Base-by-base conservation (phyloP, 1,284 basidiomycete species). In the Marasmius oreades region DNA sequence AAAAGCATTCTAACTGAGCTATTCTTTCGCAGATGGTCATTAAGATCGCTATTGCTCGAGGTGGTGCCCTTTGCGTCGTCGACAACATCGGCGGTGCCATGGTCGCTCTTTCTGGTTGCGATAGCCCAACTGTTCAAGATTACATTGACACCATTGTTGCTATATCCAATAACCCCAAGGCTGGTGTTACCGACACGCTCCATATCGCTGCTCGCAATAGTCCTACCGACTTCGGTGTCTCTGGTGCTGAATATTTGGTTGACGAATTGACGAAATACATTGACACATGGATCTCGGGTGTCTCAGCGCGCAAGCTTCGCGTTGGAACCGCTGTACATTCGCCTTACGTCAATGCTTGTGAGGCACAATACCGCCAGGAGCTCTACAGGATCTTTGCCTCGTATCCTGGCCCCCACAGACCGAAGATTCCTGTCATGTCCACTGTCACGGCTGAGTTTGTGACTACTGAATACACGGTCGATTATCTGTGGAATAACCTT, bases 401-500 rank as follows among this genome's bases (percentile, higher is more conserved):
- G 14, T 20, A 50, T 16, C 26, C 47, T 33, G 47, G 47, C 31
- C n/a, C 47, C 16, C 28, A 50, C 16, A 50, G 33, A 31, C 47
- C 47, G 8, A 31, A 24, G 1, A 28, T 50, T n/a, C 47, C 47
- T 18, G 55, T 52, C 14, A 52, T 50, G 22, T 56, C 55, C 7
- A 56, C 55, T 11, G 47, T 56, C 14, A 56, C 55, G n/a, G 55
- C 48, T 14, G 37, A 47, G n/a, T 39, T 31, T 12, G 28, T 51
- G 10, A n/a, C n/a, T 10, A 43, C n/a, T 2, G 47, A 37, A 12
- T 51, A 52, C n/a, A 43, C 47, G 10, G 31, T 36, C 20, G 47
- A 51, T 16, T 52, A 56, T 23, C 20, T 56, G 14, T 56, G 55
- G 55, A 48, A 52, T 22, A 56, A 56, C 55, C 36, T 48, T 36